Conservation (phyloP, 2,329 filamentous ascomycete species). For the Ceratocystis variospora region DNA sequence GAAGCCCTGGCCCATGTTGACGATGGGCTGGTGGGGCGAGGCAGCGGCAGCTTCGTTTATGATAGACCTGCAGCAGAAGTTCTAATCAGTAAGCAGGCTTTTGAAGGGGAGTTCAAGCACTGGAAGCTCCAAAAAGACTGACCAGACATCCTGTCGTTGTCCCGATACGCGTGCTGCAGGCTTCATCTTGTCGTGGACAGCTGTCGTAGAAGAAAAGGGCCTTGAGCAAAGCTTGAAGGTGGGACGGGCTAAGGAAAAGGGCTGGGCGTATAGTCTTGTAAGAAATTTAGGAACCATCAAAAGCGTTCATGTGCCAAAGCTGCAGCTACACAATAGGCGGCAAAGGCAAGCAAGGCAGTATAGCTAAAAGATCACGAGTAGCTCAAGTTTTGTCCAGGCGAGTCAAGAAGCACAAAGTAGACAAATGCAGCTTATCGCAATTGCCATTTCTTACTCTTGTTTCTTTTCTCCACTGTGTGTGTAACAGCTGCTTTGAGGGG, state of each 20-base stretch:
- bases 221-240: not conserved
- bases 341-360: not conserved
- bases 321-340: not conserved
- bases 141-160: slow-evolving; percentile 41
- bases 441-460: not conserved
- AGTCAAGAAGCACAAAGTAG: not conserved
- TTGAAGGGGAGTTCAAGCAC: not conserved
- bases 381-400: not conserved
- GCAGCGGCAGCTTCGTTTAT: slow-evolving; percentile 52
- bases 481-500: not conserved
- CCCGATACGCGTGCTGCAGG: slow-evolving; percentile 38
- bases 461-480: not conserved
- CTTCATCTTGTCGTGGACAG: slow-evolving; percentile 34
- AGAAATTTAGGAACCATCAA: not conserved
- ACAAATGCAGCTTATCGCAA: not conserved
- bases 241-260: not conserved
- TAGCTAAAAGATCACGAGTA: not conserved
- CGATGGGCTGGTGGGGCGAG: slow-evolving; percentile 48
- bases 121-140: slow-evolving; percentile 21
- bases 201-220: slow-evolving; percentile 18
- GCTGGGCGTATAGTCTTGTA: not conserved
- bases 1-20: slow-evolving; percentile 56
- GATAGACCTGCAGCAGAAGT: slow-evolving; percentile 40
- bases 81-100: not conserved
- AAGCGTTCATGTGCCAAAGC: not conserved